Evolutionary conservation across 1,284 basidiomycete species (phyloP), one percentile per base, ranked within the genome.

Genomic region (Austroboletus novae-zelandiae): DNA sequence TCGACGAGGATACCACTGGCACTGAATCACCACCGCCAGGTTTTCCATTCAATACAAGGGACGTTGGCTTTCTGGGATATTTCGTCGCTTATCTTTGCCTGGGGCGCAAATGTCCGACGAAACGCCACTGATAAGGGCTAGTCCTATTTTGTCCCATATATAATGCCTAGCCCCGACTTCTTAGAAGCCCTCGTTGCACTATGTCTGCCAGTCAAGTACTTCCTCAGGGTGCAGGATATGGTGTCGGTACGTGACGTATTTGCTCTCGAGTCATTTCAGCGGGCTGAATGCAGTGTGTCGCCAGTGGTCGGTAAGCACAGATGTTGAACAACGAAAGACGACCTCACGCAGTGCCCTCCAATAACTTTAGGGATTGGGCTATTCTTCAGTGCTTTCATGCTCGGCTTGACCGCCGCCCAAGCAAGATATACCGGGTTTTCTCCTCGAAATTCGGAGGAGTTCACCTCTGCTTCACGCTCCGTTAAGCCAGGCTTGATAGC

Each of bases 401-500:
- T 90, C 27, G 60, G 72, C 46, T 61, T 91, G 54, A 89, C 87
- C 2, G 81, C 79, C 34, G 66, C 89, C 40, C 87, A 90, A 68
- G 68, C 81, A 31, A 79, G 87, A 36, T 89, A 90, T 60, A 90
- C 88, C 0, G 74, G 80, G 0, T 86, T 84, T 66, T 87, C 84
- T 5, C 86, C 86, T 17, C 80, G 80, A 53, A 82, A 75, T 56
- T 80, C 83, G 8, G 84, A 88, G 62, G 92, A 95, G 66, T 94
- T 94, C 68, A 89, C 83, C 57, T 88, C 83, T 49, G 92, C 92
- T 3, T 89, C 86, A 4, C 74, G 86, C 31, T 88, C 84, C 53
- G 80, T 94, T 44, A 94, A 94, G 59, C 91, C 94, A 2, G 94
- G 92, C 8, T 75, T 97, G 39, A 94, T 96, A 52, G 94, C 93